phyloP scores from a whole-genome alignment of 331 rosid genomes.

The Saraca asoca region DNA sequence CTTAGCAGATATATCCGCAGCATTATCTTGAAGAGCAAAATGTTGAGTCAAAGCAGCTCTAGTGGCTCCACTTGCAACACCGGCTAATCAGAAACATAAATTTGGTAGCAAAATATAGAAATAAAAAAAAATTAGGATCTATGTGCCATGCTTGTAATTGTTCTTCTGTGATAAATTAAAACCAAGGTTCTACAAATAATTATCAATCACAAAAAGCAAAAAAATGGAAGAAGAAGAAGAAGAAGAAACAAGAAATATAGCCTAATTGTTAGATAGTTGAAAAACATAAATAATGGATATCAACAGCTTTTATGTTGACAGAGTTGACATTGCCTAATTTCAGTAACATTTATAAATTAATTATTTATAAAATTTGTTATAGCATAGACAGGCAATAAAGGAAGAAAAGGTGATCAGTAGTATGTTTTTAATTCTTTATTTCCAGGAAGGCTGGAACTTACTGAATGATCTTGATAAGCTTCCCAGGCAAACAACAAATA shows the following conservation, averaged over 20 bases:
- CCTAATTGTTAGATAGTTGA: conserved; percentile 25
- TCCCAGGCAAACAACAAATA: conserved; percentile 80
- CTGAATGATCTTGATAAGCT: conserved; percentile 97
- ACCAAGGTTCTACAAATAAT: no score
- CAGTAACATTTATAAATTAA: not conserved
- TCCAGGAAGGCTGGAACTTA: conserved; percentile 51
- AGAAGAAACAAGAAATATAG: not conserved
- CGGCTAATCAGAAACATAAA: conserved; percentile 58
- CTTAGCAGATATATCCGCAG: conserved; percentile 95
- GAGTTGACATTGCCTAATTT: conserved; percentile 5
- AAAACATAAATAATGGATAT: conserved; percentile 8
- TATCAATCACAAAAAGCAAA: not conserved
- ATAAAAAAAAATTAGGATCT: conserved; percentile 15
- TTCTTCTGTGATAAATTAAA: not conserved
- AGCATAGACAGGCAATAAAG: not conserved
- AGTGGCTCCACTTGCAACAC: conserved; percentile 99
- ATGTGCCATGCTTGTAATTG: not conserved
- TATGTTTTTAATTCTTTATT: conserved; percentile 1
- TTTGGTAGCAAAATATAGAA: conserved; percentile 15
- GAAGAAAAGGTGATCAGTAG: conserved; percentile 1
- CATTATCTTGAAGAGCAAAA: conserved; percentile 92
- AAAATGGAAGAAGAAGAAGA: not conserved
- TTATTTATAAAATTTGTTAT: not conserved
- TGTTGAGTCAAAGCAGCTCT: conserved; percentile 98
- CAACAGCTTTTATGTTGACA: conserved; percentile 12